Evolutionary conservation across 176 grass and related monocot genomes (phyloP), one percentile per base, ranked within the genome.

Genomic region (Eremochloa ophiuroides): DNA sequence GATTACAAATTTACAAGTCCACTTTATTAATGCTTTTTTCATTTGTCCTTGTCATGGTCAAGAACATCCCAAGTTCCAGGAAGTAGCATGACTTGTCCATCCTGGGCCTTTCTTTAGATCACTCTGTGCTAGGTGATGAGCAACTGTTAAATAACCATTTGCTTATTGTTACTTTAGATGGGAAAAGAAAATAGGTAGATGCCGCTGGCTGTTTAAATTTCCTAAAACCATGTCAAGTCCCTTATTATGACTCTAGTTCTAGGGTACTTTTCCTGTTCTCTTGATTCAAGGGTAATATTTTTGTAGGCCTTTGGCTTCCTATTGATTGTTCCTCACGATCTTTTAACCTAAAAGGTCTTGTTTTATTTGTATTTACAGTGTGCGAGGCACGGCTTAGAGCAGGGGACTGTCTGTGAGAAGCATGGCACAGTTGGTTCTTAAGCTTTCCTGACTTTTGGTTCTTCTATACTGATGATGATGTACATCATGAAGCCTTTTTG

Each of bases 291-390:
- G 6, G 18, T 56, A 41, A 7, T 31, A 6, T 51, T 47, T 41
- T 73, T 25, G 6, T n/a, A 10, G 9, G 47, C 15, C 12, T 55
- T 27, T 17, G 39, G 26, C 37, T n/a, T 7, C 2, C 17, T 39
- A 20, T 53, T 37, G 5, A 27, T 63, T 28, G 17, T 39, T 37
- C 7, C 5, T 50, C 15, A n/a, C 5, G 2, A 58, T 48, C 38
- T 64, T 33, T 80, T 61, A 63, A 31, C 66, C 34, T 27, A 37
- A 48, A 64, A 22, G 11, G 20, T 41, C 2, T 40, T 48, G 12
- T 25, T 38, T 59, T 37, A 73, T 51, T 51, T 79, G 16, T 56
- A 38, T n/a, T 83, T 34, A 74, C 50, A 88, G 81, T 66, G 61
- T 1, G 10, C 2, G 3, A 62, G 78, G 35, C 35, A 58, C 55